These are phyloP conservation scores for Eucalyptus camaldulensis DNA, from an alignment of 345 rosid species.

Conservation along the genomic window DNA sequence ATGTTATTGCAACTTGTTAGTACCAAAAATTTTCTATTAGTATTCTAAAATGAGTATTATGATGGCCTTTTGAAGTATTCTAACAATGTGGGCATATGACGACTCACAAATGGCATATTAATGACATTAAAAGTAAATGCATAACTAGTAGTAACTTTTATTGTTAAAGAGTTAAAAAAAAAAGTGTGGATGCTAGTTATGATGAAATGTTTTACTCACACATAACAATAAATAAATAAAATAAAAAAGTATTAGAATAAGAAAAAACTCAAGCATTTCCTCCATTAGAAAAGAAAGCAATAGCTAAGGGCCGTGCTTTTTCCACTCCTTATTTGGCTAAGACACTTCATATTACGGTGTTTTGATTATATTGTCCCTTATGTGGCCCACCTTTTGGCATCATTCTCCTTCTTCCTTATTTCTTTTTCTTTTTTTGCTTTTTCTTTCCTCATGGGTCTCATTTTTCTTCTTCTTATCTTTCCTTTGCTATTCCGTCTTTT, in stretches of 20 bases:
- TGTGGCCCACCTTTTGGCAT: not conserved
- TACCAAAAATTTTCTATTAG: not conserved
- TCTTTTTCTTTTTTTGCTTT: no score
- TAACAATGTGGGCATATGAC: not conserved
- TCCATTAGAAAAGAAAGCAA: not conserved
- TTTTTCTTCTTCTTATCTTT: not conserved
- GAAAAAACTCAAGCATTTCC: not conserved
- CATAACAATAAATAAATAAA: not conserved
- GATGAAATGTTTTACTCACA: not conserved
- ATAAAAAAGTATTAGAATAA: not conserved
- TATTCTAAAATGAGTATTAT: rapidly evolving
- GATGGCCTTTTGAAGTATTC: not conserved
- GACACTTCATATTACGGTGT: rapidly evolving
- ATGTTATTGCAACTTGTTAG: not conserved
- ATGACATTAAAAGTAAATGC: not conserved
- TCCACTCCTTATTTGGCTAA: rapidly evolving
- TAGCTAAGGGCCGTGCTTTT: rapidly evolving
- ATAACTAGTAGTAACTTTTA: not conserved
- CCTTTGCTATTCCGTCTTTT: not conserved
- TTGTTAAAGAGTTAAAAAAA: not conserved
- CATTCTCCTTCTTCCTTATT: not conserved
- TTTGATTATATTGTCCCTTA: no score
- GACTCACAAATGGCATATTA: no score
- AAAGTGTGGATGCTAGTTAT: rapidly evolving
- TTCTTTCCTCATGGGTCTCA: not conserved